Evolutionary conservation across 2,329 filamentous ascomycete genomes (phyloP), one percentile per base, ranked within the genome.

Genomic region (Aureobasidium zeae): DNA sequence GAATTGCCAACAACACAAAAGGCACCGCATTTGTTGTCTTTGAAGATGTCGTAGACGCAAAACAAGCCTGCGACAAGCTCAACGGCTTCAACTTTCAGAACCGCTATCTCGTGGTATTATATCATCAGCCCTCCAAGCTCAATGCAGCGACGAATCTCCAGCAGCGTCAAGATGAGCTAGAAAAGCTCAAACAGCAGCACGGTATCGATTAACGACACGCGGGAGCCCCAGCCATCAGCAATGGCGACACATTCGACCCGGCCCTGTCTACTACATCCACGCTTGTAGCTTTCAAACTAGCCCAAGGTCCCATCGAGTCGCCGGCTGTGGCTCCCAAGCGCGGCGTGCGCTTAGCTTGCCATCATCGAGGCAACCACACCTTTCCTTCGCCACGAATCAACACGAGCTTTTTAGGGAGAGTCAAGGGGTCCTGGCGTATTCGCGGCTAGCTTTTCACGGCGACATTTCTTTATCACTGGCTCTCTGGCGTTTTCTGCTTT

Each of bases 1-100:
- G 91, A 58, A 96, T 96, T 63, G 86, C 89, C 56, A 87, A 81
- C 70, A 89, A 91, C 66, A 95, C 91, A 60, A 98, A 96, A 69
- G 91, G 91, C 64, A 98, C 91, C 43, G 91, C 89, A 55, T 98
- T 94, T 68, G 91, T 98, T 57, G 91, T 98, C 68, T 98, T 95
- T 74, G 91, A 96, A 69, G 91, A 98, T 76, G 89, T 96, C 56
- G 84, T 91, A 77, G 91, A 98, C 74, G 88, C 91, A 55, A 98
- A 98, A 73, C 82, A 87, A 69, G 91, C 91, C 62, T 96, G 91
- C 75, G 91, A 98, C 74, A 95, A 96, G 73, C 76, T 98, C 66
- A 98, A 98, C 74, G 91, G 91, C 64, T 98, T 94, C 80, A 98
- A 98, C 73, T 98, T 98, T 68, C 91, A 98, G 73, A 94, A 89